Conservation (phyloP, 116 monocot species). For the Papilionanthe hybrid region DNA sequence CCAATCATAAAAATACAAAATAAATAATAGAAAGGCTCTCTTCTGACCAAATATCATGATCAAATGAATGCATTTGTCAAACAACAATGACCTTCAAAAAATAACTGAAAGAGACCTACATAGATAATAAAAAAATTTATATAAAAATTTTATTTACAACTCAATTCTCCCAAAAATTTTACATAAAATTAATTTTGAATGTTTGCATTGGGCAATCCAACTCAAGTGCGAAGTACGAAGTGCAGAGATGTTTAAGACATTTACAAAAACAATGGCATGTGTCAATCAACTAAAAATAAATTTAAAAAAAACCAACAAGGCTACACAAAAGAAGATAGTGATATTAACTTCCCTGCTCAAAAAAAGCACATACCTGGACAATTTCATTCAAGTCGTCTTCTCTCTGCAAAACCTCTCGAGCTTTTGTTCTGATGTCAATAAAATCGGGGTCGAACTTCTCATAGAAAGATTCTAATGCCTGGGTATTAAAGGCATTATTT, state of each 20-base stretch:
- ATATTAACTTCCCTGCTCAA: neutral
- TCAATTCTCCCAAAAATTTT: no score
- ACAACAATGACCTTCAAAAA: neutral
- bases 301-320: neutral
- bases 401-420: constrained; percentile 97
- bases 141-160: no score
- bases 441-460: constrained; percentile 98
- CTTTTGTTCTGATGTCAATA: constrained; percentile 98
- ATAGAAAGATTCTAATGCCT: constrained; percentile 99
- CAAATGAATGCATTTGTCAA: neutral
- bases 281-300: neutral
- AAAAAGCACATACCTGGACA: constrained; percentile 72
- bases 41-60: neutral
- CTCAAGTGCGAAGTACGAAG: neutral
- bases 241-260: neutral
- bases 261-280: neutral
- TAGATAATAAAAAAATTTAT: no score
- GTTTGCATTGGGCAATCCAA: no score
- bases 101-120: neutral
- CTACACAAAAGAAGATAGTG: neutral
- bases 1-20: neutral
- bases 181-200: no score
- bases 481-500: neutral
- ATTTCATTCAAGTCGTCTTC: constrained; percentile 99
- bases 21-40: neutral